These are phyloP conservation scores for Penicillium cinerascens DNA, from an alignment of 495 filamentous ascomycete genomes.

Conservation along the genomic window DNA sequence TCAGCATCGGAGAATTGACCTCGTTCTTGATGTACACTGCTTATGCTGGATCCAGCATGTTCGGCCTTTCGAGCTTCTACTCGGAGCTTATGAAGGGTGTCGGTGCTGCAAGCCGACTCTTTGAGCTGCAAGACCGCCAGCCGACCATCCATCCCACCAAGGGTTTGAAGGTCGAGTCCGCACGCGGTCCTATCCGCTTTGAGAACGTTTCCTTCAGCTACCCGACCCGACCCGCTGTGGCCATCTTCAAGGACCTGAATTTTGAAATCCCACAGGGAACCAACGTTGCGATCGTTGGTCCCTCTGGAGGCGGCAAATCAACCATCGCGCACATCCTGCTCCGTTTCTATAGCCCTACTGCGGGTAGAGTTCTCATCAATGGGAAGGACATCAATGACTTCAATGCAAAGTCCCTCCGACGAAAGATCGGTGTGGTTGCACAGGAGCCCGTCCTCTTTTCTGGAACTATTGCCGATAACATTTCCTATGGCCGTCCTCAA, in stretches of 20 bases:
- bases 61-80: constrained; percentile 92
- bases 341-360: constrained; percentile 82
- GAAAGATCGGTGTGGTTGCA: constrained; percentile 90
- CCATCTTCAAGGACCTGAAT: constrained; percentile 81
- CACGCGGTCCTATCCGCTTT: constrained; percentile 83
- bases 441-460: constrained; percentile 97
- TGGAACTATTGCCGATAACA: constrained; percentile 94
- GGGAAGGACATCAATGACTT: constrained; percentile 78
- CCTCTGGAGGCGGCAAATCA: constrained; percentile 90
- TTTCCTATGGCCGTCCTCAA: constrained; percentile 82
- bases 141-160: constrained; percentile 81
- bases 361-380: constrained; percentile 77
- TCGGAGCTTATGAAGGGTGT: constrained; percentile 99
- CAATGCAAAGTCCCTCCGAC: constrained; percentile 91
- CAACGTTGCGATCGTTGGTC: constrained; percentile 95
- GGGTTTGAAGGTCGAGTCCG: constrained; percentile 71
- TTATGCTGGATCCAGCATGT: constrained; percentile 86
- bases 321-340: constrained; percentile 86
- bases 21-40: constrained; percentile 98
- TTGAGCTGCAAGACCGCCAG: constrained; percentile 92
- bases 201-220: constrained; percentile 83
- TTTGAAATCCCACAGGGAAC: constrained; percentile 90
- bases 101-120: constrained; percentile 88
- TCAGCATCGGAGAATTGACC: constrained; percentile 90
- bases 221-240: constrained; percentile 83